Conservation (phyloP, 306 rosid genomes). For the Vigna radiata region DNA sequence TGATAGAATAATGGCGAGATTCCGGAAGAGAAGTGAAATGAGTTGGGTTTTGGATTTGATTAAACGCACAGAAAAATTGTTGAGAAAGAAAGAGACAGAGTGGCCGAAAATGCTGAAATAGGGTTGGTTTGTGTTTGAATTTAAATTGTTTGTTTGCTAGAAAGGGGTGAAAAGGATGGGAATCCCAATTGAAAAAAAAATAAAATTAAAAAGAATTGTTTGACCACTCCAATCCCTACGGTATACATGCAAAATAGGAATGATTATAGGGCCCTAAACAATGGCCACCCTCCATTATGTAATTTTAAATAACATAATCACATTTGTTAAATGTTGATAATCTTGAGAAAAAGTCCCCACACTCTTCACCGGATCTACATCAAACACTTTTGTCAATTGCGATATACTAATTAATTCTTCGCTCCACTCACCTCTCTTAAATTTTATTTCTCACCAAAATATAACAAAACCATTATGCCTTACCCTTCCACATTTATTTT, state of each 20-base stretch:
- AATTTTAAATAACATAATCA: not conserved
- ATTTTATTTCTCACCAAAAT: too few species aligned
- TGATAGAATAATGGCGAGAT: conserved; percentile 26
- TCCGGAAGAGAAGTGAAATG: not conserved
- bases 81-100: conserved; percentile 39
- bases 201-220: conserved; percentile 30
- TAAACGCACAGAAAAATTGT: conserved; percentile 17
- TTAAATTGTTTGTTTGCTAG: conserved; percentile 50
- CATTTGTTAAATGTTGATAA: conserved; percentile 31
- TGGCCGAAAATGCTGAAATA: conserved; percentile 56
- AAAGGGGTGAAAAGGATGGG: conserved; percentile 67
- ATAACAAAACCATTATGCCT: too few species aligned
- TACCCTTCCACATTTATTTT: too few species aligned
- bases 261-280: conserved; percentile 50
- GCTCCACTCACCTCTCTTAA: not conserved
- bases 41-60: not conserved
- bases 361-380: not conserved
- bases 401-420: not conserved
- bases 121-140: conserved; percentile 53
- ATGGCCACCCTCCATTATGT: conserved; percentile 39
- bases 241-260: conserved; percentile 44
- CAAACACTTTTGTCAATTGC: conserved; percentile 15
- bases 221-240: conserved; percentile 68
- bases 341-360: conserved; percentile 14
- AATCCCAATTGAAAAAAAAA: conserved; percentile 55